Evolutionary conservation across 2,329 filamentous ascomycete genomes (phyloP).

Genomic region (Seiridium unicorne): DNA sequence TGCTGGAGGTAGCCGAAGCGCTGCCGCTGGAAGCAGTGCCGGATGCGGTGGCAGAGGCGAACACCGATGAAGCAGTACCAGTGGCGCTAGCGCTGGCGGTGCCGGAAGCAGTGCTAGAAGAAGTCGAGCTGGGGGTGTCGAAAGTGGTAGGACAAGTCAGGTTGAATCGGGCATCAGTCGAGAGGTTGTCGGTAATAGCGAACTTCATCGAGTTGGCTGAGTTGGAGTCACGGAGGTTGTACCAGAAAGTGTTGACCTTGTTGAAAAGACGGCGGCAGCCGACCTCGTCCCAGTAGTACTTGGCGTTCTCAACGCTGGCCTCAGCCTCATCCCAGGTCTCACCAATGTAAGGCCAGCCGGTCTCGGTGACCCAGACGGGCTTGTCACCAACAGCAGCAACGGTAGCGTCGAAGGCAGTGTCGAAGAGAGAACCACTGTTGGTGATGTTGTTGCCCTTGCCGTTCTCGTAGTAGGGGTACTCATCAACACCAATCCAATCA

Average conservation of each 20-base stretch:
- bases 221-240: conserved; percentile 60
- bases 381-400: conserved; percentile 46
- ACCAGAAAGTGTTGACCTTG: conserved; percentile 59
- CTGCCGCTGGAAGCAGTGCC: conserved; percentile 2
- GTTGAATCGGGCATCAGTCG: conserved; percentile 49
- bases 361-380: conserved; percentile 63
- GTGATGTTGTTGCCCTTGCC: conserved; percentile 54
- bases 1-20: conserved; percentile 10
- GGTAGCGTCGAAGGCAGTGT: conserved; percentile 43
- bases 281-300: conserved; percentile 62
- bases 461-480: conserved; percentile 66
- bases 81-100: conserved; percentile 16
- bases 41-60: conserved; percentile 1
- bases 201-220: conserved; percentile 59
- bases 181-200: conserved; percentile 52
- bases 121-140: conserved; percentile 27
- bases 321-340: conserved; percentile 52
- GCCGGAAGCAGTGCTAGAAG: conserved; percentile 14
- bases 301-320: conserved; percentile 55
- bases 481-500: conserved; percentile 65
- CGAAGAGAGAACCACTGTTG: conserved; percentile 54
- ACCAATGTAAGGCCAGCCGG: conserved; percentile 62
- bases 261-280: conserved; percentile 59
- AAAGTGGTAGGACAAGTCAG: conserved; percentile 49
- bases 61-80: conserved; percentile 11